These are phyloP conservation scores for Trichophaea hybrida DNA, from an alignment of 2,329 filamentous ascomycete species.

Conservation along the genomic window DNA sequence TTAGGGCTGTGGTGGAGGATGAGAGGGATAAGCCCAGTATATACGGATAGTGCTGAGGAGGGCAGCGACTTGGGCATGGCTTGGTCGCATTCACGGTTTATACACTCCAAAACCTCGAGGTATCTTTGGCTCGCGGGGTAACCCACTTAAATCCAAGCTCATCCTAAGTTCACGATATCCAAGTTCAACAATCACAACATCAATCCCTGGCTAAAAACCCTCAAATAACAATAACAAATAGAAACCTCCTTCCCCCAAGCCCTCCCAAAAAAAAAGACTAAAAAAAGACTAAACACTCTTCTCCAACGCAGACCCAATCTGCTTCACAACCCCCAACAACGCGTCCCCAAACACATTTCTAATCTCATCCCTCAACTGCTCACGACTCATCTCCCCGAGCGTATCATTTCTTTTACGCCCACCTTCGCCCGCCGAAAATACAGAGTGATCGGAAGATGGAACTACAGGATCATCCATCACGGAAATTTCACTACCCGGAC, in stretches of 20 bases:
- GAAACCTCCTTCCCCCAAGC: background rate
- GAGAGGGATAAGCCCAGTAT: background rate
- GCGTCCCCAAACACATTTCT: background rate
- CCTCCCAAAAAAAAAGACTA: background rate
- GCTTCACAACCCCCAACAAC: background rate
- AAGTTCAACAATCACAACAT: background rate
- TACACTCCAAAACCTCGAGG: background rate
- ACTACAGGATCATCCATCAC: background rate
- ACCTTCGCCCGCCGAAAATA: background rate
- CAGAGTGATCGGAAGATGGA: background rate
- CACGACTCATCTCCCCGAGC: background rate
- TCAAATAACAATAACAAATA: background rate
- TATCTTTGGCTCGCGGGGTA: background rate
- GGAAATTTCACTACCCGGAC: background rate
- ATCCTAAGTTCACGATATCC: too few species aligned
- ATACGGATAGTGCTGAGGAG: background rate
- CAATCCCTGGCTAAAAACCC: background rate
- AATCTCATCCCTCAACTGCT: background rate
- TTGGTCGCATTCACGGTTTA: background rate
- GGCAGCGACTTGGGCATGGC: background rate
- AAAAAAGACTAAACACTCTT: background rate
- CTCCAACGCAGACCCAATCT: background rate
- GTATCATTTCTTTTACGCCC: background rate
- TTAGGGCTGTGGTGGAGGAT: constrained; percentile 22
- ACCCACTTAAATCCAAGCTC: too few species aligned